Percentiles rank a stretch among this genome's conserved stretches.
Conservation (phyloP, 2,329 filamentous ascomycete genomes). For the Trichoderma guizhouense region DNA sequence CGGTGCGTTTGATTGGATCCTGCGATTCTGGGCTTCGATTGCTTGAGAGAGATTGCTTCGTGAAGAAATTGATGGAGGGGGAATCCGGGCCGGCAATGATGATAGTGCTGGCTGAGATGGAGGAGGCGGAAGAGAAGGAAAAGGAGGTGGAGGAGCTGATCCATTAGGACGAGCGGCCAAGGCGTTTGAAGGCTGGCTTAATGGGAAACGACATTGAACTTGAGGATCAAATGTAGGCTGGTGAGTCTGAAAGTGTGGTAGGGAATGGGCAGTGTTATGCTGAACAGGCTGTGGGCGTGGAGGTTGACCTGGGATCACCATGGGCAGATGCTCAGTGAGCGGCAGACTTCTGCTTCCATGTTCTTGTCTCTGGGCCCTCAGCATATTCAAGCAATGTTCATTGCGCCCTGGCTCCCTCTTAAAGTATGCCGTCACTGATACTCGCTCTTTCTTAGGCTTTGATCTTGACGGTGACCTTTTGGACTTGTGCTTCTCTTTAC, state of each 20-base stretch:
- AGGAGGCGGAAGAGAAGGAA: neutral
- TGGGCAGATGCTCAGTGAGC: neutral
- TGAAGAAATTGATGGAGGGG: neutral
- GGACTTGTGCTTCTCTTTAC: neutral
- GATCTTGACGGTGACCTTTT: slow-evolving; percentile 18
- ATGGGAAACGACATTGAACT: neutral
- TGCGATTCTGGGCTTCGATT: neutral
- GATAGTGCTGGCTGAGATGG: neutral
- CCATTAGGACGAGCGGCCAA: neutral
- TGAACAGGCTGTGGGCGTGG: neutral
- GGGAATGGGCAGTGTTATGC: neutral
- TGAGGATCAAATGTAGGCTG: neutral
- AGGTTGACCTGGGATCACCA: neutral
- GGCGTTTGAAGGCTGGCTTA: neutral
- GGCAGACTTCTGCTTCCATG: neutral
- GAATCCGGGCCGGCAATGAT: neutral
- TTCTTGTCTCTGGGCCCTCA: slow-evolving; percentile 21
- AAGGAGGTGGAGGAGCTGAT: neutral
- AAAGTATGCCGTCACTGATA: slow-evolving; percentile 47
- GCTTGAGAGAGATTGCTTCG: neutral
- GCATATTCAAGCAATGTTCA: slow-evolving; percentile 30
- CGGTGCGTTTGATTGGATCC: neutral
- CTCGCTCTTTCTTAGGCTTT: slow-evolving; percentile 32
- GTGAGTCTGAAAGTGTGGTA: neutral
- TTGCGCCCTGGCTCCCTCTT: slow-evolving; percentile 37